Evolutionary conservation across 805 yeast species (phyloP), one percentile per base, ranked within the genome.

Genomic region (Kluyveromyces siamensis): DNA sequence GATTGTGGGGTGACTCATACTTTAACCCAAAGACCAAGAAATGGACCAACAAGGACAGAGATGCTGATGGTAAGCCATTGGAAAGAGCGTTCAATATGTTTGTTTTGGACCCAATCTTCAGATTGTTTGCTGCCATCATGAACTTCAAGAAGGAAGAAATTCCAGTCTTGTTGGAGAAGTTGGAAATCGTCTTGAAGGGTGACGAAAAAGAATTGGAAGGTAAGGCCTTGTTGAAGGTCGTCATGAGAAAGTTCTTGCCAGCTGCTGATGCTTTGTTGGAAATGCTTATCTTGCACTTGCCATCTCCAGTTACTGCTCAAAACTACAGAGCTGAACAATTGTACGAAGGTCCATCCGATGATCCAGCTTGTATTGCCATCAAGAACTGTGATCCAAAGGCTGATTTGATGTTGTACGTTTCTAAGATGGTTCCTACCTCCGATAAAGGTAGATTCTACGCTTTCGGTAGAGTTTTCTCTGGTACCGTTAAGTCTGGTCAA

Each of bases 401-500:
- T 67, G 98, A 91, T 72, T 85, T 91, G 71, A 91, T 91, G 99
- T 83, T 91, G 72, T 91, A 91, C 89, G 93, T 91, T 70, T 93
- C 98, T 77, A 91, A 91, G 96, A 91, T 91, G 99, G 98, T 91
- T 65, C 99, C 99, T 77, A 91, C 99, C 73, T 91, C 98, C 66
- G 99, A 91, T 77, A 93, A 91, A 83, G 99, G 99, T 84, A 89
- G 99, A 81, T 91, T 91, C 96, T 91, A 89, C 85, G 99, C 99
- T 71, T 93, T 91, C 80, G 99, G 99, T 77, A 93, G 99, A 83
- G 98, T 91, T 73, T 91, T 91, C 81, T 87, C 98, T 66, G 99
- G 99, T 89, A 91, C 98, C 69, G 97, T 93, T 70, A 87, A 77
- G 74, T 87, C 96, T 67, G 99, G 99, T 78, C 88, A 84, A 83